Base-by-base conservation (phyloP, 495 filamentous ascomycete species). In the Aspergillus diversus region DNA sequence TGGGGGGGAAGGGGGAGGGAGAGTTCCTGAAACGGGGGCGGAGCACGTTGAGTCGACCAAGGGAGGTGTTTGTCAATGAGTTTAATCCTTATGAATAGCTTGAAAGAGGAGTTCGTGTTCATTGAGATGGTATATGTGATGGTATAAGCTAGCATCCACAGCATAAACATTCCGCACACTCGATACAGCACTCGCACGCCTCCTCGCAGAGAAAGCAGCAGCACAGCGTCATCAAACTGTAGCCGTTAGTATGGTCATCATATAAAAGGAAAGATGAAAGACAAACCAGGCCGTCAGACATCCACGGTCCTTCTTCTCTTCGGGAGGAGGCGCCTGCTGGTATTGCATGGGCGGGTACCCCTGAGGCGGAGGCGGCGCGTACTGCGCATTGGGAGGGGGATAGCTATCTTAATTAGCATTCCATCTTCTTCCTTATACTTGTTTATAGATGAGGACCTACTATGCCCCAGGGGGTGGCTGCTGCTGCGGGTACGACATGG, bases 1-100 rank as follows among this genome's bases (percentile, higher is more conserved):
- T 82, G 6, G 84, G 82, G 0, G 65, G 72, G 53, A 83, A 81
- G 64, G 76, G 77, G 9, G 79, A 78, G 71, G 86, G 85, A 0
- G 54, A 79, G 64, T 89, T 83, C 70, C 35, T 86, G 58, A 84
- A 83, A 42, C 57, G 63, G 8, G 63, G 63, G 6, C 13, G 51
- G 57, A 64, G 63, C 12, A 56, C 63, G 50, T 31, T 64, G 43
- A 60, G 63, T 51, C 33, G 51, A 52, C 63, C 63, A 21, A 32
- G 63, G 27, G 57, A 47, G 42, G 57, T 56, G 52, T 64, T 64
- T 57, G 63, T 64, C 13, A 64, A 64, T 33, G 63, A 64, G 35
- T 64, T 60, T 39, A 42, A 64, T 56, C 63, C 63, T 16, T 57
- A 64, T 34, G 49, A 56, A 12, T 55, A 55, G 55, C 34, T 27